Conservation (phyloP, 2,329 filamentous ascomycete genomes). For the Calonectria ilicicola region DNA sequence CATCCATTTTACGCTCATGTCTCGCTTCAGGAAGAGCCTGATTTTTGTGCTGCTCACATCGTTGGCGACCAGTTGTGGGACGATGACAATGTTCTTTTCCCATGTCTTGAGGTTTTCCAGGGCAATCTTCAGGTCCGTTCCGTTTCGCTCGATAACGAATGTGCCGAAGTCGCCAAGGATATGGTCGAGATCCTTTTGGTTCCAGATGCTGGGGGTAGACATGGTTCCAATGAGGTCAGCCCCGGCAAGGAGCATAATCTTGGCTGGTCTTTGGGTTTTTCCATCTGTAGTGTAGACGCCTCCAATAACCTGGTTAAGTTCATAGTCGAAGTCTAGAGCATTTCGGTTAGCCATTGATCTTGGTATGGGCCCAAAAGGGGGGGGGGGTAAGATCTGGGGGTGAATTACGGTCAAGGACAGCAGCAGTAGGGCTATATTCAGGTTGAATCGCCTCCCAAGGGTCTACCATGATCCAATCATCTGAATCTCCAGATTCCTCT, state of each 20-base stretch:
- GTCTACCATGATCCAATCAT: conserved; percentile 1
- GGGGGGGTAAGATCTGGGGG: neutral
- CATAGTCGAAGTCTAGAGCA: neutral
- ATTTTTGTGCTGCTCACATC: conserved; percentile 88
- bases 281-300: neutral
- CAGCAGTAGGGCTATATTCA: neutral
- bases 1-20: conserved; percentile 69
- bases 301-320: neutral
- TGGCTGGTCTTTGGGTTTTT: conserved; percentile 68
- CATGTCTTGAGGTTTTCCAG: conserved; percentile 82
- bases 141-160: conserved; percentile 88
- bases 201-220: conserved; percentile 83
- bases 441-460: neutral
- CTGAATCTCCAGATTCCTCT: neutral
- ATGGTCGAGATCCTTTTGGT: conserved; percentile 83
- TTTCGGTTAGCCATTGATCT: neutral
- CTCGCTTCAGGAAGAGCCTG: conserved; percentile 80
- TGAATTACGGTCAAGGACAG: neutral
- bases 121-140: conserved; percentile 89
- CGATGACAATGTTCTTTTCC: conserved; percentile 88
- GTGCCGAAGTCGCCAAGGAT: conserved; percentile 87
- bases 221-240: conserved; percentile 81
- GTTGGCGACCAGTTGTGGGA: conserved; percentile 81
- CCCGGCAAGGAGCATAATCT: conserved; percentile 85
- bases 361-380: neutral